phyloP scores from a whole-genome alignment of 2,329 filamentous ascomycete species.

The Ciborinia camelliae region DNA sequence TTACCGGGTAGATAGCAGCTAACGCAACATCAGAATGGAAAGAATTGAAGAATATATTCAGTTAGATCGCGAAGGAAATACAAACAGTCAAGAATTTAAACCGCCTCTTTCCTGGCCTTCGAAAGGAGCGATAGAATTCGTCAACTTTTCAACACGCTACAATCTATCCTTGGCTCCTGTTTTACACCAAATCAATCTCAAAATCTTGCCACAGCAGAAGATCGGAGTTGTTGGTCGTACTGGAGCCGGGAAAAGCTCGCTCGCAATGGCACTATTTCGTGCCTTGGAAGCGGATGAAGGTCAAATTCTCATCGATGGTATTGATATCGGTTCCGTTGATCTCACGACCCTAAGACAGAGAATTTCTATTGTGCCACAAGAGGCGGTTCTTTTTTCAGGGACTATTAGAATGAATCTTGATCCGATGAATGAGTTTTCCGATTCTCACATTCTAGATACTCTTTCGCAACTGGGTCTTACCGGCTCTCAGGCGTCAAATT shows the following conservation, averaged over 20 bases:
- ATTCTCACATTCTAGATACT: not conserved
- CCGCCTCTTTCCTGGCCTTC: not conserved
- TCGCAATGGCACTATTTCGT: constrained; percentile 17
- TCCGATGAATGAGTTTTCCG: constrained; percentile 49
- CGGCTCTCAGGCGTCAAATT: not conserved
- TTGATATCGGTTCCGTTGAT: constrained; percentile 35
- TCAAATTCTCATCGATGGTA: constrained; percentile 28
- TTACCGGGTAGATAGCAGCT: too few relatives aligned
- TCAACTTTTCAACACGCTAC: not conserved
- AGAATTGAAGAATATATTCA: not conserved
- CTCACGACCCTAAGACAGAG: constrained; percentile 27
- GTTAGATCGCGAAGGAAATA: not conserved
- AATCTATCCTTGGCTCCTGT: constrained; percentile 44
- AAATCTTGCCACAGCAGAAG: constrained; percentile 56
- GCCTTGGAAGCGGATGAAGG: constrained; percentile 39
- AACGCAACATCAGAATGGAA: not conserved
- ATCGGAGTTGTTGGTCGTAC: constrained; percentile 24
- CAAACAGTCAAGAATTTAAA: not conserved
- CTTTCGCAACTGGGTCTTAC: not conserved
- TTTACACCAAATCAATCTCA: constrained; percentile 63
- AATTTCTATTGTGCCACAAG: constrained; percentile 32
- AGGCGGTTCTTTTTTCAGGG: constrained; percentile 81
- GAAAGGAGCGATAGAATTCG: not conserved
- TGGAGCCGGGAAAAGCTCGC: constrained; percentile 21
- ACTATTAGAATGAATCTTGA: constrained; percentile 87